These are phyloP conservation scores for Backusella sp. DNA, from an alignment of 192 early-diverging fungal genomes.

Conservation along the genomic window DNA sequence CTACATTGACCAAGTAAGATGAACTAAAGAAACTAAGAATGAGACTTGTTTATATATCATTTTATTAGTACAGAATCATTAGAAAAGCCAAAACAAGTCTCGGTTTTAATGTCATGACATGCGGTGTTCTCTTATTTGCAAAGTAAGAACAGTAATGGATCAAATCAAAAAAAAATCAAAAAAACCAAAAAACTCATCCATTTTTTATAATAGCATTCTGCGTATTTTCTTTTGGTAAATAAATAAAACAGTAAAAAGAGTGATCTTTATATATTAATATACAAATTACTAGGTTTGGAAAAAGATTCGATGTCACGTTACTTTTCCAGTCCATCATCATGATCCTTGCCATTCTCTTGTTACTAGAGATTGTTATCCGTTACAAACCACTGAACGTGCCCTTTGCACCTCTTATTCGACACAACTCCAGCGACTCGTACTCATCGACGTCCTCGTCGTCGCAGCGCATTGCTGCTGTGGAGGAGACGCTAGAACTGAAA, in stretches of 20 bases:
- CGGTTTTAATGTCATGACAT: conserved; percentile 56
- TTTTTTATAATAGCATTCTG: conserved; percentile 31
- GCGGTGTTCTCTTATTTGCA: conserved; percentile 51
- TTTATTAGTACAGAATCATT: conserved; percentile 45
- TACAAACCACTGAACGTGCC: conserved; percentile 32
- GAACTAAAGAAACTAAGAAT: too few relatives aligned
- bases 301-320: conserved; percentile 52
- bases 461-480: conserved; percentile 12
- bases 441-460: neutral
- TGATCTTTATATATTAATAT: neutral
- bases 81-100: conserved; percentile 44
- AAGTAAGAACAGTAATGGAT: conserved; percentile 38
- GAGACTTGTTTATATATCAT: neutral
- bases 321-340: conserved; percentile 55
- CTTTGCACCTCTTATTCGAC: neutral
- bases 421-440: neutral
- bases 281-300: conserved; percentile 29
- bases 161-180: neutral
- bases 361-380: conserved; percentile 46
- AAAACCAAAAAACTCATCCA: neutral
- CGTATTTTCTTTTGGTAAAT: conserved; percentile 46
- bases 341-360: conserved; percentile 50
- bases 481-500: neutral
- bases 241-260: neutral
- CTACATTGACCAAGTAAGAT: conserved; percentile 50